Percentiles rank a stretch among this genome's conserved stretches.
Evolutionary conservation across 2,329 filamentous ascomycete genomes (phyloP).

Genomic region (Pyrenophora graminea): DNA sequence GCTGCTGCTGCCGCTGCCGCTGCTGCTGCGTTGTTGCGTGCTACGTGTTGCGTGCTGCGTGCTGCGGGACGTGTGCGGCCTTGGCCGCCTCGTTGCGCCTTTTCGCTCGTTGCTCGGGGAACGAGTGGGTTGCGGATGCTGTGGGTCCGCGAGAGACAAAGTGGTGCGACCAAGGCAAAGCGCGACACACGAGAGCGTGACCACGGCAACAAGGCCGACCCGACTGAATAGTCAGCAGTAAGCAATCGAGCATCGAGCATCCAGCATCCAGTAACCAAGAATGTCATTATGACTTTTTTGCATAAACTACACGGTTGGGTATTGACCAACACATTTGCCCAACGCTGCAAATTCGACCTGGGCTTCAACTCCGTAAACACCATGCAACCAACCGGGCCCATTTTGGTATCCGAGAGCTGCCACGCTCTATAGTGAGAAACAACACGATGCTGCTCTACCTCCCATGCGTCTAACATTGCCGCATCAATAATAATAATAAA

Average conservation of each 20-base stretch:
- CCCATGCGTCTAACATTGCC: conserved; percentile 44
- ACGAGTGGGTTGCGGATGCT: conserved; percentile 13
- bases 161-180: background rate
- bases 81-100: background rate
- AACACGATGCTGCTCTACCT: conserved; percentile 15
- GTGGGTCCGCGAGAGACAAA: background rate
- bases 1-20: too few species aligned
- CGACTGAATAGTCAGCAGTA: background rate
- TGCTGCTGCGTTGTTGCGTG: too few species aligned
- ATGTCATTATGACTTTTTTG: conserved; percentile 37
- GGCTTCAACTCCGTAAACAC: conserved; percentile 36
- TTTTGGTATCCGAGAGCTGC: conserved; percentile 40
- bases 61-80: too few species aligned
- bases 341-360: conserved; percentile 36
- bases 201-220: conserved; percentile 3
- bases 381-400: conserved; percentile 37
- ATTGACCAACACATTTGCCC: conserved; percentile 19
- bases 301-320: conserved; percentile 42
- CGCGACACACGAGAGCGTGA: background rate
- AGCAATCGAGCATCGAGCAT: background rate
- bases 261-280: conserved; percentile 9
- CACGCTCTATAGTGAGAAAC: conserved; percentile 30
- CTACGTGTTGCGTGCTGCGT: too few species aligned
- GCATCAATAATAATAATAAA: conserved; percentile 19
- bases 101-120: conserved; percentile 8